These are phyloP conservation scores for Wickerhamomyces pijperi DNA, from an alignment of 805 yeast genomes.

Conservation along the genomic window DNA sequence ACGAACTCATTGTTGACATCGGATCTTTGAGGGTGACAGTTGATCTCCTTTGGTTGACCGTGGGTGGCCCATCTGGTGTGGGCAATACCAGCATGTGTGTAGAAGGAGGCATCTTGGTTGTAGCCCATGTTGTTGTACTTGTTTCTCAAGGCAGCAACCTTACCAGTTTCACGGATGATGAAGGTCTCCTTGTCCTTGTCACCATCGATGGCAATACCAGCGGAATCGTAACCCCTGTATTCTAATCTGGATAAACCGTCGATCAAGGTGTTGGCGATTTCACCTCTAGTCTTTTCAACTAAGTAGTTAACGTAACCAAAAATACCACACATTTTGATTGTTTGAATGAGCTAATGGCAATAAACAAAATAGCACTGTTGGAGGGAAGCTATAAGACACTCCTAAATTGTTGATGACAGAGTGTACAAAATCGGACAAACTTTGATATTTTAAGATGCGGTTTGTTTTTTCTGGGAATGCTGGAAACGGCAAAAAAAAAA, in stretches of 20 bases:
- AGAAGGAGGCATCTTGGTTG: constrained; percentile 54
- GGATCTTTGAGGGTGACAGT: constrained; percentile 95
- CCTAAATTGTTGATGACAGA: too few species aligned
- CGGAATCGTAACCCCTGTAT: constrained; percentile 96
- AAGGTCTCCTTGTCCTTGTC: constrained; percentile 61
- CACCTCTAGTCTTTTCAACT: constrained; percentile 87
- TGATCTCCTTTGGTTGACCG: constrained; percentile 76
- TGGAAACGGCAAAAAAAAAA: neutral
- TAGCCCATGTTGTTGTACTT: constrained; percentile 43
- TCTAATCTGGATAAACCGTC: constrained; percentile 85
- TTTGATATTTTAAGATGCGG: neutral
- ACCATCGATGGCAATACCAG: constrained; percentile 94
- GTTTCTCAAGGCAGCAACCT: constrained; percentile 70
- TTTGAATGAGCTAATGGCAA: neutral
- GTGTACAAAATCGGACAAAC: neutral
- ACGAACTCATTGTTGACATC: constrained; percentile 76
- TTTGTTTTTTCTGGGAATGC: neutral
- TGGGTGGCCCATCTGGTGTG: constrained; percentile 99
- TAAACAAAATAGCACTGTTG: too few species aligned
- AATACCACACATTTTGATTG: constrained; percentile 63
- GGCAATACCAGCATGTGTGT: constrained; percentile 90
- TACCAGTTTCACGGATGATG: constrained; percentile 81
- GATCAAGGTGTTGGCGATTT: constrained; percentile 76
- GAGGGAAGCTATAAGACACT: too few species aligned
- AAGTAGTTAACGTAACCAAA: constrained; percentile 95